Base-by-base conservation (phyloP, 352 stramenopile genomes). In the Phytophthora boehmeriae region DNA sequence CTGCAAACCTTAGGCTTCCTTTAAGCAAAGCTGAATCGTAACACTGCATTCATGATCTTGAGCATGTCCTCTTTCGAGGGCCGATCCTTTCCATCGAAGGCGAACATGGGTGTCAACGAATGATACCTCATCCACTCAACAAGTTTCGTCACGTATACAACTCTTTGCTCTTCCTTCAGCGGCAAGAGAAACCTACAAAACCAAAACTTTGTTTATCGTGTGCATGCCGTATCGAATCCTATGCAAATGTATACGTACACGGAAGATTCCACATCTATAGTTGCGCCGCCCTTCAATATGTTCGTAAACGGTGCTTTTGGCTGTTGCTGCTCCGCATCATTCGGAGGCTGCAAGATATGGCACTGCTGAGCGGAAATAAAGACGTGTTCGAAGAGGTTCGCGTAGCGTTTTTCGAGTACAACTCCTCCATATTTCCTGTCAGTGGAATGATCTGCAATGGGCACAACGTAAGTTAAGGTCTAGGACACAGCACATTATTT, bases 221-320 rank as follows among this genome's bases (percentile, higher is more conserved):
- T 30, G 6, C 25, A 20, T 9, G 4, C 4, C 3, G 14, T 41
- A 39, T 44, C 44, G 45, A 45, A 13, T 9, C 1, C n/a, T 23
- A 23, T 27, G 28, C 13, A 51, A n/a, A 23, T 38, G 19, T 23
- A 10, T 14, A 87, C 83, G 43, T 73, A 92, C 83, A 81, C 75
- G 9, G 83, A 86, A 8, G 83, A 90, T 49, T 95, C 86, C 45
- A 95, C 48, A 50, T 83, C 83, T 10, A 95, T 74, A 10, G 46
- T 55, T 0, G 86, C 80, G 13, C 63, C 47, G 16, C 73, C 51
- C 8, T 67, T 62, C 17, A 93, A 66, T 25, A 93, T 39, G 11
- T 62, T 66, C 8, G 65, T 78, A 36, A 90, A 76, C 3, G 47
- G 14, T 17, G 46, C 25, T 54, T 43, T 43, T 2, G 51, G 14